Evolutionary conservation across 2,329 filamentous ascomycete genomes (phyloP), one percentile per base, ranked within the genome.

Genomic region (Aaosphaeria pasadenensis): DNA sequence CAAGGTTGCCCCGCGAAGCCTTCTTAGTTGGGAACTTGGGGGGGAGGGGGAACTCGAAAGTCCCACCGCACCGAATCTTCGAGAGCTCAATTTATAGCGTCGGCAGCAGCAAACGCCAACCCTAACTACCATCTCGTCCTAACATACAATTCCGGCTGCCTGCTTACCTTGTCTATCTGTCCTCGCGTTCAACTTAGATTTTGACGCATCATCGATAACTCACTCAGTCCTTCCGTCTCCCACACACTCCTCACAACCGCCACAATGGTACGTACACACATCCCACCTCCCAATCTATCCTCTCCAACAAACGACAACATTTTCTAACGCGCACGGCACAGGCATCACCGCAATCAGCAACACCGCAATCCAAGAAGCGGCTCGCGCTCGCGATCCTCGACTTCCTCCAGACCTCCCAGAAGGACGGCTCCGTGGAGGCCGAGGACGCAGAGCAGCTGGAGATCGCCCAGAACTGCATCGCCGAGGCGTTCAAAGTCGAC

Each of bases 381-480:
- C 87, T 99, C 56, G 94, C 94, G 72, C 89, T 99, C 70, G 90
- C 94, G 62, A 92, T 99, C 72, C 90, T 95, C 78, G 90, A 97
- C 76, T 99, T 96, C 78, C 87, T 99, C 52, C 82, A 82, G 62
- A 85, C 83, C 50, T 95, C 91, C 41, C 77, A 90, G 60, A 87
- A 84, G 54, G 94, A 99, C 71, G 94, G 94, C 64, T 95, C 91
- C 40, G 82, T 99, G 50, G 81, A 86, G 46, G 77, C 87, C 62
- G 94, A 97, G 62, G 92, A 99, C 72, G 84, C 86, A 59, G 94
- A 99, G 67, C 92, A 87, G 55, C 88, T 99, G 70, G 94, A 99
- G 69, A 87, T 99, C 45, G 94, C 94, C 57, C 82, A 88, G 69
- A 91, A 91, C 75, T 96, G 92, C 76, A 97, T 99, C 72, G 83